Percentiles rank a stretch among this genome's conserved stretches.
phyloP scores from a whole-genome alignment of 768 basidiomycete genomes.

The Panus rudis region DNA sequence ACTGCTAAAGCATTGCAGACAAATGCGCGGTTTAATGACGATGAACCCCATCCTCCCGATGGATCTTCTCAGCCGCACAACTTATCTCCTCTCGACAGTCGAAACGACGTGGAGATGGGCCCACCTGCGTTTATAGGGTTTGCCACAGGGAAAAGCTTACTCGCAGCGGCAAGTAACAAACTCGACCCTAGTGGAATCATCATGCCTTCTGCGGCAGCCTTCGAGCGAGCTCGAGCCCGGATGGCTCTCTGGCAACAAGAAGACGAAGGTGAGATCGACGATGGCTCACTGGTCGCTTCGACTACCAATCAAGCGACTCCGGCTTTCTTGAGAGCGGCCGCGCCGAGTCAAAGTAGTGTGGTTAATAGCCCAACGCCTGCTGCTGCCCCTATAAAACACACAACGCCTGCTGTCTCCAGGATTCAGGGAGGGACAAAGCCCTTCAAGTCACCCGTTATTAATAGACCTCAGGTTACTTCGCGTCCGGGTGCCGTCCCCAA shows the following conservation, averaged over 20 bases:
- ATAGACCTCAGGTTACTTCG: constrained; percentile 3
- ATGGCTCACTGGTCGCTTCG: constrained; percentile 2
- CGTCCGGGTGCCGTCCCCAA: too few relatives aligned
- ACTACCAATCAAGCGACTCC: not conserved
- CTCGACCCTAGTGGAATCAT: too few relatives aligned
- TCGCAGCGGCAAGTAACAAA: too few relatives aligned
- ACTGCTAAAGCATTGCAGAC: constrained; percentile 7
- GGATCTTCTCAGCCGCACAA: too few relatives aligned
- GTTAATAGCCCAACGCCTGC: constrained; percentile 16
- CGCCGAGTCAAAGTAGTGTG: constrained; percentile 2
- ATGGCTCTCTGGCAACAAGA: constrained; percentile 21
- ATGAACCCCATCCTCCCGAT: too few relatives aligned
- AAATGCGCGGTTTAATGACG: too few relatives aligned
- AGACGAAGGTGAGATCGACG: constrained; percentile 13
- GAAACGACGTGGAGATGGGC: too few relatives aligned
- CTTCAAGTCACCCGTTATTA: constrained; percentile 22
- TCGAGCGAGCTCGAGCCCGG: constrained; percentile 14
- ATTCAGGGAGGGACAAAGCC: constrained; percentile 15
- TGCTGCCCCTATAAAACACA: not conserved
- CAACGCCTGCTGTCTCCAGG: constrained; percentile 1
- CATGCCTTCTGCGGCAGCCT: constrained; percentile 17
- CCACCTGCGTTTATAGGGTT: too few relatives aligned
- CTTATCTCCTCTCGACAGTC: too few relatives aligned
- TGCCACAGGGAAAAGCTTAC: constrained; percentile 1
- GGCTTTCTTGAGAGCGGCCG: not conserved